These are phyloP conservation scores for Neoboletus magnificus DNA, from an alignment of 768 basidiomycete species.

Conservation along the genomic window DNA sequence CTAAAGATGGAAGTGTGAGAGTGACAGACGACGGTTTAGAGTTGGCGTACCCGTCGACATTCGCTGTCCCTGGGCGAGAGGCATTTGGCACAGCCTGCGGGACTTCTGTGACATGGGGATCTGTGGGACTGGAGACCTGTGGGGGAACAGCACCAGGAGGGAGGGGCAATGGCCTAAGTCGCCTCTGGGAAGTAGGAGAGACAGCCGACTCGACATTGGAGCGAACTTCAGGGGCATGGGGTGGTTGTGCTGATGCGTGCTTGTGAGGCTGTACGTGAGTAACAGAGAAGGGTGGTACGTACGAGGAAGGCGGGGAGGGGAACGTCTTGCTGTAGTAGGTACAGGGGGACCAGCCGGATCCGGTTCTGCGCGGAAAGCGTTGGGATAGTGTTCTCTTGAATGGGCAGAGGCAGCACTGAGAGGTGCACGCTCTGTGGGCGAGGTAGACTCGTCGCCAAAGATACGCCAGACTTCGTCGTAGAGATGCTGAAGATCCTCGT, in stretches of 20 bases:
- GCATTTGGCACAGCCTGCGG: constrained; percentile 5
- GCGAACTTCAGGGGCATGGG: constrained; percentile 18
- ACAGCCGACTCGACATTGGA: constrained; percentile 22
- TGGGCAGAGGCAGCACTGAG: constrained; percentile 14
- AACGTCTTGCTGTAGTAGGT: constrained; percentile 9
- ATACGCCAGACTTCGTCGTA: constrained; percentile 75
- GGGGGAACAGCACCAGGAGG: constrained; percentile 21
- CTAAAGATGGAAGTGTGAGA: constrained; percentile 11
- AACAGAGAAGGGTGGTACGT: constrained; percentile 2
- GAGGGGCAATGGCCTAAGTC: constrained; percentile 27
- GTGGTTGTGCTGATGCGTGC: constrained; percentile 10
- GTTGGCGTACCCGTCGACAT: constrained; percentile 22
- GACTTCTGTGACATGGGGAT: constrained; percentile 15
- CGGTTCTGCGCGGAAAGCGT: constrained; percentile 19
- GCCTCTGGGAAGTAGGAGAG: constrained; percentile 30
- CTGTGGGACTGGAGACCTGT: constrained; percentile 13
- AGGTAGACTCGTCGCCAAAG: constrained; percentile 48
- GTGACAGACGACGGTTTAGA: neutral
- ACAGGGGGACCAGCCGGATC: constrained; percentile 11
- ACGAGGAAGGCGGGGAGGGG: constrained; percentile 25
- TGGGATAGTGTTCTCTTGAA: constrained; percentile 20
- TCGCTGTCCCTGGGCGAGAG: constrained; percentile 27
- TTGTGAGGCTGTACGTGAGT: neutral
- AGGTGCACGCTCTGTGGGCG: constrained; percentile 31
- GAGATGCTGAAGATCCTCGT: constrained; percentile 68